Conservation (phyloP, 2,329 filamentous ascomycete species). For the Exophiala lecanii-corni region DNA sequence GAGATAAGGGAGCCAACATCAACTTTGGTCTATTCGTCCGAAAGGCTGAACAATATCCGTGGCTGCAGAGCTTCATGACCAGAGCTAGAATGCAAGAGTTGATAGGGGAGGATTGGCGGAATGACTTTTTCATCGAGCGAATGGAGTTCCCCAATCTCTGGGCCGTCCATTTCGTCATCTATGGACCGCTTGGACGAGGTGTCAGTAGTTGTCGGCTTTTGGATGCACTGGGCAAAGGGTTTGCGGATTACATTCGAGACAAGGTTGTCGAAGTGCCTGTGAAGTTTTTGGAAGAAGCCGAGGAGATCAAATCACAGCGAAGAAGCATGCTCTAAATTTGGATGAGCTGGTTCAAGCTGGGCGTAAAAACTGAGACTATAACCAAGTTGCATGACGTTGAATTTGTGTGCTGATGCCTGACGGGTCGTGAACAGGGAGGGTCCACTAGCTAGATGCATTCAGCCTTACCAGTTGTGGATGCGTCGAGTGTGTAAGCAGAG, state of each 20-base stretch:
- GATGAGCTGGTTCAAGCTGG: too few species aligned
- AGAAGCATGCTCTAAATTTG: conserved; percentile 19
- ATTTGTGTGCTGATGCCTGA: too few species aligned
- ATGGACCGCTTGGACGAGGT: conserved; percentile 42
- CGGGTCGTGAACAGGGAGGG: too few species aligned
- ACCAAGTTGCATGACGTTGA: too few species aligned
- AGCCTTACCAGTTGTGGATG: too few species aligned
- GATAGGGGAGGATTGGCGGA: conserved; percentile 43
- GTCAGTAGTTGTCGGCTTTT: conserved; percentile 47
- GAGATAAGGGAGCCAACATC: conserved; percentile 39
- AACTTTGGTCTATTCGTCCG: conserved; percentile 40
- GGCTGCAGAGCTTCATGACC: conserved; percentile 41
- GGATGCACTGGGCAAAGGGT: conserved; percentile 51
- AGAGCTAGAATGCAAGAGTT: conserved; percentile 34
- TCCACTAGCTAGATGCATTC: too few species aligned
- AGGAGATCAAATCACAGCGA: conserved; percentile 15
- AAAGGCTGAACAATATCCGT: conserved; percentile 28
- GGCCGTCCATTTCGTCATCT: conserved; percentile 50
- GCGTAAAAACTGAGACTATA: too few species aligned
- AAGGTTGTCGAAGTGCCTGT: conserved; percentile 39
- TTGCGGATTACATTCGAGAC: conserved; percentile 49
- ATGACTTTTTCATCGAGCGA: conserved; percentile 41
- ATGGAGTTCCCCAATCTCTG: conserved; percentile 44
- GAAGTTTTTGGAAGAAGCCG: conserved; percentile 14
- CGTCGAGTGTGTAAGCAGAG: too few species aligned